Conservation (phyloP, 805 yeast species). For the Metschnikowia peoriensis region DNA sequence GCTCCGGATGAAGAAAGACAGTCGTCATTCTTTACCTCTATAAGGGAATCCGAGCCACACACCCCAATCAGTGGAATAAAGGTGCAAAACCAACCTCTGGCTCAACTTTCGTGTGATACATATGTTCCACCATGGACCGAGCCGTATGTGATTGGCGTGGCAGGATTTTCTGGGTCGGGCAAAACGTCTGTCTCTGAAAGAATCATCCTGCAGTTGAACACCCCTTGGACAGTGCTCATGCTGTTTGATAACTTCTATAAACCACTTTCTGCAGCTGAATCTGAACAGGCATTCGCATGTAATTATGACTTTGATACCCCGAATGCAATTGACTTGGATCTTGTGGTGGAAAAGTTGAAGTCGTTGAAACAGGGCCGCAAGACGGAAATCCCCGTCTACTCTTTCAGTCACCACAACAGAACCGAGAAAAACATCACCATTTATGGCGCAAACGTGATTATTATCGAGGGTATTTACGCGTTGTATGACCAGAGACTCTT, state of each 20-base stretch:
- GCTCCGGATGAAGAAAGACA: constrained; percentile 25
- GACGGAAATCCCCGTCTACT: constrained; percentile 46
- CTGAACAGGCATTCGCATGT: constrained; percentile 60
- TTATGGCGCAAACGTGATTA: constrained; percentile 91
- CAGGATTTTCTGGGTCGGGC: constrained; percentile 78
- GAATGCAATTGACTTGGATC: constrained; percentile 75
- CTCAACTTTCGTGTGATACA: constrained; percentile 5
- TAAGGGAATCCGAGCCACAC: constrained; percentile 3
- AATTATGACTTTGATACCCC: constrained; percentile 89
- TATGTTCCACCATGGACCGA: constrained; percentile 80
- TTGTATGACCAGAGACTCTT: constrained; percentile 66
- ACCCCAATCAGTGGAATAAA: not conserved
- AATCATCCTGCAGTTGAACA: constrained; percentile 71
- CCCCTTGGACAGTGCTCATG: constrained; percentile 91
- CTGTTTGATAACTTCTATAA: constrained; percentile 90
- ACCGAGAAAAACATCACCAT: constrained; percentile 69
- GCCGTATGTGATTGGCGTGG: constrained; percentile 84
- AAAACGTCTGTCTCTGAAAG: constrained; percentile 88
- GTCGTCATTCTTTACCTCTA: constrained; percentile 24
- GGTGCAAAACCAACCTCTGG: not conserved
- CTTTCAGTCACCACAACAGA: constrained; percentile 66
- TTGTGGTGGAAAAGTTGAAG: constrained; percentile 59
- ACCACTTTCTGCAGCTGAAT: constrained; percentile 63
- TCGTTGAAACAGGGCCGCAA: constrained; percentile 66
- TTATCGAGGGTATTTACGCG: constrained; percentile 89